Conservation (phyloP, 495 filamentous ascomycete genomes). For the Filosporella fistucella region DNA sequence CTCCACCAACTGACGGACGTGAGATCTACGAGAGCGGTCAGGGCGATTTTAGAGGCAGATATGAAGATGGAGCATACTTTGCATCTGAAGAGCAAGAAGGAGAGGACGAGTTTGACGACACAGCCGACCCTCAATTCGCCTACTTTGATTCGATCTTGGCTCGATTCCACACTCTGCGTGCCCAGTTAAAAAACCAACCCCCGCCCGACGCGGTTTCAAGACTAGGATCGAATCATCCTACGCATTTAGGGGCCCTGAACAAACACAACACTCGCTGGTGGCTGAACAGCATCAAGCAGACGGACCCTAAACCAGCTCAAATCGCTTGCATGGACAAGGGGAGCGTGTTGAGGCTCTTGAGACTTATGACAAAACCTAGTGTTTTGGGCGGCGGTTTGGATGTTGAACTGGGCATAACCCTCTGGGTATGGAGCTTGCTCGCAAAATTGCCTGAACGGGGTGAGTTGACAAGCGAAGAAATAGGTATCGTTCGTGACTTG, state of each 20-base stretch:
- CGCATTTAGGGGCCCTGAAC: slow-evolving; percentile 43
- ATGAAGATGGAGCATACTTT: slow-evolving; percentile 65
- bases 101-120: slow-evolving; percentile 19
- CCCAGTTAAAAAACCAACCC: slow-evolving; percentile 49
- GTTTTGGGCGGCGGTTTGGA: slow-evolving; percentile 32
- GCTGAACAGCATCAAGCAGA: slow-evolving; percentile 40
- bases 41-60: slow-evolving; percentile 54
- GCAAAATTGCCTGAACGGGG: slow-evolving; percentile 52
- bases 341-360: slow-evolving; percentile 51
- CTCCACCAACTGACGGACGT: slow-evolving; percentile 27
- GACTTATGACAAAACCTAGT: slow-evolving; percentile 43
- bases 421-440: slow-evolving; percentile 61
- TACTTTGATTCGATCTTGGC: slow-evolving; percentile 61
- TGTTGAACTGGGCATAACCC: slow-evolving; percentile 37
- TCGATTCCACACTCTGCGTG: slow-evolving; percentile 55
- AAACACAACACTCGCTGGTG: slow-evolving; percentile 38
- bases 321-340: slow-evolving; percentile 63
- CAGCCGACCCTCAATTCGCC: slow-evolving; percentile 43
- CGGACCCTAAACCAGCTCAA: slow-evolving; percentile 63
- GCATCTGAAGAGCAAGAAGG: not conserved
- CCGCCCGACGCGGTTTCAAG: slow-evolving; percentile 40
- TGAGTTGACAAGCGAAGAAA: slow-evolving; percentile 50
- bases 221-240: slow-evolving; percentile 54
- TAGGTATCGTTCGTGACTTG: slow-evolving; percentile 53
- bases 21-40: slow-evolving; percentile 36